Conservation (phyloP, 2,329 filamentous ascomycete species). For the Colletotrichum navitas region DNA sequence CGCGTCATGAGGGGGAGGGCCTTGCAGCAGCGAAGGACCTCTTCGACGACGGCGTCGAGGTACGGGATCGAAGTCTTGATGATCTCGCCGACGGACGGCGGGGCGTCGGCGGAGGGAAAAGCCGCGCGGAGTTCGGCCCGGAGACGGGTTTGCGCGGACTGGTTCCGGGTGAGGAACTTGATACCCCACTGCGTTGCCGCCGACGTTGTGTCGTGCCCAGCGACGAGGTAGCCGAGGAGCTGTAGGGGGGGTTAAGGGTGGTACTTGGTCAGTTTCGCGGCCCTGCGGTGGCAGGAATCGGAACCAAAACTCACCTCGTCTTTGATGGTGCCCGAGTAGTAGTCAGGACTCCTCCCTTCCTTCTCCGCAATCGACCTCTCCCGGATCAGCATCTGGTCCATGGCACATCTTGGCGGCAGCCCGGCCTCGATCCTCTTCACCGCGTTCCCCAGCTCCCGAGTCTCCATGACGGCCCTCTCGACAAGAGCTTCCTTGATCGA, state of each 20-base stretch:
- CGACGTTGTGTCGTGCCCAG: conserved; percentile 47
- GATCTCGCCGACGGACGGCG: conserved; percentile 45
- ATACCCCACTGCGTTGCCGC: conserved; percentile 45
- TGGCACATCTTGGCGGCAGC: conserved; percentile 39
- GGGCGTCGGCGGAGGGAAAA: conserved; percentile 29
- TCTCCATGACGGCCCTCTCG: not conserved
- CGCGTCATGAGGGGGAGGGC: conserved; percentile 45
- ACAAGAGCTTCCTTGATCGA: not conserved
- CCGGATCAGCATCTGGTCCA: conserved; percentile 52
- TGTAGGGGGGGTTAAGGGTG: not conserved
- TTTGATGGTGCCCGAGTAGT: conserved; percentile 47
- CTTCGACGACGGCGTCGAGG: conserved; percentile 48
- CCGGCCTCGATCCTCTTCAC: conserved; percentile 15
- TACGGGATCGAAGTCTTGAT: conserved; percentile 43
- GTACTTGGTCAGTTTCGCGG: not conserved
- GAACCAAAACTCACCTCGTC: conserved; percentile 49
- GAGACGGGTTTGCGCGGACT: conserved; percentile 46
- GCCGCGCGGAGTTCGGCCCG: conserved; percentile 44
- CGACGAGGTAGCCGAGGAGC: conserved; percentile 47
- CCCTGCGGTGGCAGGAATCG: too few relatives aligned
- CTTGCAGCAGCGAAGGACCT: conserved; percentile 46
- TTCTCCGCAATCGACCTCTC: conserved; percentile 50
- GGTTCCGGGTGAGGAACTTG: conserved; percentile 44
- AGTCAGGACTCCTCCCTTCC: conserved; percentile 47
- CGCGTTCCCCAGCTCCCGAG: conserved; percentile 21